phyloP scores from a whole-genome alignment of 768 basidiomycete genomes.

The Lactarius deliciosus region DNA sequence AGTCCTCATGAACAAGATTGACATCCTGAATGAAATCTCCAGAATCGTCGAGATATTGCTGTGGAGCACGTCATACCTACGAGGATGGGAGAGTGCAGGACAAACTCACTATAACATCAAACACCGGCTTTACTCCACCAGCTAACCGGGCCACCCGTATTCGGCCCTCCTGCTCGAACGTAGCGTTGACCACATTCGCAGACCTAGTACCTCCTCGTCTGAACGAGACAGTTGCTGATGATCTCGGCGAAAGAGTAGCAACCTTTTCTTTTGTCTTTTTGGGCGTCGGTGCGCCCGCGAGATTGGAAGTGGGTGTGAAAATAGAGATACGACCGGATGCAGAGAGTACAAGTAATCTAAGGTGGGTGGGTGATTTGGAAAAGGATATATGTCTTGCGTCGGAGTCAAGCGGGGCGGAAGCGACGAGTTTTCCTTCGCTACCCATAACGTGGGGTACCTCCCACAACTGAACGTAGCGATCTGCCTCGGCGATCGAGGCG shows the following conservation, averaged over 20 bases:
- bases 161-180: slow-evolving; percentile 46
- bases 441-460: slow-evolving; percentile 44
- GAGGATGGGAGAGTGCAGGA: slow-evolving; percentile 6
- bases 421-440: slow-evolving; percentile 52
- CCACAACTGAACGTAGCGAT: slow-evolving; percentile 66
- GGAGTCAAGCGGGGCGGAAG: slow-evolving; percentile 63
- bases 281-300: slow-evolving; percentile 41
- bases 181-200: slow-evolving; percentile 46
- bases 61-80: slow-evolving; percentile 12
- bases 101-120: slow-evolving; percentile 54
- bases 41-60: slow-evolving; percentile 57
- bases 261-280: slow-evolving; percentile 47
- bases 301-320: slow-evolving; percentile 52
- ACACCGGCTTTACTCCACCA: slow-evolving; percentile 58
- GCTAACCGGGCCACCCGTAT: slow-evolving; percentile 55
- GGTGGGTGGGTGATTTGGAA: slow-evolving; percentile 35
- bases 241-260: slow-evolving; percentile 51
- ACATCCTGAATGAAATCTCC: slow-evolving; percentile 55
- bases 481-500: slow-evolving; percentile 59
- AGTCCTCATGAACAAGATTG: slow-evolving; percentile 41
- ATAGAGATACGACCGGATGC: slow-evolving; percentile 59
- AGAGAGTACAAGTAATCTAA: slow-evolving; percentile 53
- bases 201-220: slow-evolving; percentile 40
- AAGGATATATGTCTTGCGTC: slow-evolving; percentile 49
- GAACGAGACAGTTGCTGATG: slow-evolving; percentile 44